Conservation (phyloP, 2,329 filamentous ascomycete genomes). For the Elsinoe perseae region DNA sequence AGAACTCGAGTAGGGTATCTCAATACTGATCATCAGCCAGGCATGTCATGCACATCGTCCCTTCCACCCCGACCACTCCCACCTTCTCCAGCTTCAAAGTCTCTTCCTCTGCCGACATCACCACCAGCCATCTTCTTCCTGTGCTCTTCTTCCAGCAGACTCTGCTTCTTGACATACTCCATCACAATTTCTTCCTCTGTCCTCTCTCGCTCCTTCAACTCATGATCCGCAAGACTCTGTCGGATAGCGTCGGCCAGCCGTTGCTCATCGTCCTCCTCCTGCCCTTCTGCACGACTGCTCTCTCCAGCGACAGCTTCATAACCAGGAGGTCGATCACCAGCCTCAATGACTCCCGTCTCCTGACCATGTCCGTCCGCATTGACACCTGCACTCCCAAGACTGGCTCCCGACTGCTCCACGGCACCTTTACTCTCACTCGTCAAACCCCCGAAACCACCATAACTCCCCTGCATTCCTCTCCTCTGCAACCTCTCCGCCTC, state of each 20-base stretch:
- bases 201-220: constrained; percentile 31
- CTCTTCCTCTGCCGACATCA: background rate
- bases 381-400: background rate
- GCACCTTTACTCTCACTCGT: background rate
- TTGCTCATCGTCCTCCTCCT: constrained; percentile 27
- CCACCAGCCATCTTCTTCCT: constrained; percentile 24
- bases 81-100: constrained; percentile 6
- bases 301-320: background rate
- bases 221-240: constrained; percentile 30
- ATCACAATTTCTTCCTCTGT: constrained; percentile 66
- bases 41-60: background rate
- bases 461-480: background rate
- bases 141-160: constrained; percentile 58
- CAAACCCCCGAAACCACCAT: background rate
- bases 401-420: background rate
- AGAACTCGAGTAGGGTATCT: background rate
- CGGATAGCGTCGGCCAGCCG: constrained; percentile 28
- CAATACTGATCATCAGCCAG: background rate
- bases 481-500: background rate
- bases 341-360: constrained; percentile 1
- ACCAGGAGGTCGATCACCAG: background rate
- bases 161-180: constrained; percentile 72
- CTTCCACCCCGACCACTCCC: background rate
- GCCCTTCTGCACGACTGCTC: constrained; percentile 30
- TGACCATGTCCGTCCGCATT: background rate